Conservation (phyloP, 345 rosid species). For the Murraya koenigii region DNA sequence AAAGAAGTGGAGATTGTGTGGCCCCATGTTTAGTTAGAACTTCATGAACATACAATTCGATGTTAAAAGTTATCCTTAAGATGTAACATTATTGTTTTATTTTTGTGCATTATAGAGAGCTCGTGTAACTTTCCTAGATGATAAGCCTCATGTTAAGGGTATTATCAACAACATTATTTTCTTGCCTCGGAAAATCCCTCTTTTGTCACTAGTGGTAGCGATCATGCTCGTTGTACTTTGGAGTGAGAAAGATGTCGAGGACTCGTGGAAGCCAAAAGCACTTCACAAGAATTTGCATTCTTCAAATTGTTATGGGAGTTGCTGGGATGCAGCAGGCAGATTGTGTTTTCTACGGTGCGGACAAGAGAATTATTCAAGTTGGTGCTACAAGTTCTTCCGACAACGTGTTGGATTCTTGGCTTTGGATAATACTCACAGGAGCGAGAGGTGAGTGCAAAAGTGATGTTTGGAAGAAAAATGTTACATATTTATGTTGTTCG, state of each 20-base stretch:
- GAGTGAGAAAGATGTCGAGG: slow-evolving; percentile 62
- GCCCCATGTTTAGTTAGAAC: too few relatives aligned
- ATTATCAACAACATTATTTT: slow-evolving; percentile 72
- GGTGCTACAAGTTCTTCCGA: too few relatives aligned
- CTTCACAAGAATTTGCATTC: slow-evolving; percentile 78
- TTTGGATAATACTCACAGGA: too few relatives aligned
- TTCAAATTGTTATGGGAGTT: slow-evolving; percentile 92
- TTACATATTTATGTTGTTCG: too few relatives aligned
- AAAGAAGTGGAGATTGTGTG: too few relatives aligned
- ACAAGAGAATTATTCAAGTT: slow-evolving; percentile 69
- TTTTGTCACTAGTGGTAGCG: slow-evolving; percentile 87
- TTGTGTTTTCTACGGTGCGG: slow-evolving; percentile 87
- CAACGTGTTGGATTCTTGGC: too few relatives aligned
- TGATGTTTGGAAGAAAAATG: too few relatives aligned
- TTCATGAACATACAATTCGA: too few relatives aligned
- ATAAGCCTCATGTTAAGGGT: slow-evolving; percentile 85
- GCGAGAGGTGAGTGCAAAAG: too few relatives aligned
- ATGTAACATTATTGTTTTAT: too few relatives aligned
- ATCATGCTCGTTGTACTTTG: slow-evolving; percentile 81
- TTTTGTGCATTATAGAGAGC: slow-evolving; percentile 41
- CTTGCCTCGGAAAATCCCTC: slow-evolving; percentile 69
- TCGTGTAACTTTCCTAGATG: slow-evolving; percentile 61
- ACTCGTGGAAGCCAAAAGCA: slow-evolving; percentile 68
- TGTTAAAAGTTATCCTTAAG: too few relatives aligned
- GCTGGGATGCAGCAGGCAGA: slow-evolving; percentile 79